These are phyloP conservation scores for Fraxinus quadrangulata DNA, from an alignment of 257 asterid genomes.

Conservation along the genomic window DNA sequence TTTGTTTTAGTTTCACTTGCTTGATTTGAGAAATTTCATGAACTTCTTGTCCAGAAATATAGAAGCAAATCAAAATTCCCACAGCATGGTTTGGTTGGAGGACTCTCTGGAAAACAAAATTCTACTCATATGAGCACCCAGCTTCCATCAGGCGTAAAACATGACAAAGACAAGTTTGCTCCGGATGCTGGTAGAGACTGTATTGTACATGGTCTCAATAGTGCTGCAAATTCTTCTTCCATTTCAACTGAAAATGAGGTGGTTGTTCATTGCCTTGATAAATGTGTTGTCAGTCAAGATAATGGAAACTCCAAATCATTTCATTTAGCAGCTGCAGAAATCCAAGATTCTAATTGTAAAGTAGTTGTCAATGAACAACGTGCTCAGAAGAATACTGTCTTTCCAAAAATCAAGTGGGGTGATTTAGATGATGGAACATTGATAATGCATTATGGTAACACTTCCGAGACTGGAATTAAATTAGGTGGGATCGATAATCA, in stretches of 20 bases:
- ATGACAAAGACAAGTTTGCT: slow-evolving; percentile 34
- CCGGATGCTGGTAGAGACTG: slow-evolving; percentile 37
- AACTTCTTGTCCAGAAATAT: slow-evolving; percentile 66
- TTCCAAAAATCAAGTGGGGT: slow-evolving; percentile 88
- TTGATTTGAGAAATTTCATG: slow-evolving; percentile 28
- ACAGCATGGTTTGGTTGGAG: slow-evolving; percentile 68
- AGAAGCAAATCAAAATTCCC: slow-evolving; percentile 75
- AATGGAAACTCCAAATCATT: slow-evolving; percentile 38
- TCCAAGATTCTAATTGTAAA: slow-evolving; percentile 32
- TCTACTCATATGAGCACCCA: slow-evolving; percentile 37
- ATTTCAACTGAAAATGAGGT: slow-evolving; percentile 39
- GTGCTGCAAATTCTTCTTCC: slow-evolving; percentile 31
- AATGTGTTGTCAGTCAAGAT: slow-evolving; percentile 52
- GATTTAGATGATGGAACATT: slow-evolving; percentile 85
- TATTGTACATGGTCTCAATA: slow-evolving; percentile 32
- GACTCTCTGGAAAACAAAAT: slow-evolving; percentile 51
- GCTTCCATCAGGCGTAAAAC: slow-evolving; percentile 35
- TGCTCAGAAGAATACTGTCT: slow-evolving; percentile 38
- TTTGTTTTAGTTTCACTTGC: slow-evolving; percentile 12
- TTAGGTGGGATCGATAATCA: slow-evolving; percentile 42
- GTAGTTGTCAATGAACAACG: slow-evolving; percentile 39
- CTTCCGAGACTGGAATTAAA: slow-evolving; percentile 47
- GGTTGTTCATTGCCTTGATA: slow-evolving; percentile 40
- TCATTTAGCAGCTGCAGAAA: slow-evolving; percentile 29
- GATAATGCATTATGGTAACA: slow-evolving; percentile 48